Conservation (phyloP, 2,329 filamentous ascomycete species). For the Apiospora rasikravindrae region DNA sequence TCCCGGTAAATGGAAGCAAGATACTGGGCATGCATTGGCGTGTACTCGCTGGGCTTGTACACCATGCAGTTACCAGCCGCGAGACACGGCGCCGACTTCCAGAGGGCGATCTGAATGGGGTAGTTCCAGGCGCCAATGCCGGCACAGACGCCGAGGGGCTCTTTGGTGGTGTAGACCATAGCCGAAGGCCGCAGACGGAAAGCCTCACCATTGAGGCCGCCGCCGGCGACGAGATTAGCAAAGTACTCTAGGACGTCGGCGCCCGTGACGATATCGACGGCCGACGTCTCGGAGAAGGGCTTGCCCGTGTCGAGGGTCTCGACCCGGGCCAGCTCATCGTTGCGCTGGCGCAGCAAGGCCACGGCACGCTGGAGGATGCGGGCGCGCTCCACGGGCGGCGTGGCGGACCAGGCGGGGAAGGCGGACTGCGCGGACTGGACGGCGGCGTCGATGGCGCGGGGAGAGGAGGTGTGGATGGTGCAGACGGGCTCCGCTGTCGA, state of each 20-base stretch:
- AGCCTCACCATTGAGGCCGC: conserved; percentile 81
- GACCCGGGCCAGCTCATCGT: conserved; percentile 78
- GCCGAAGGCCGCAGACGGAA: conserved; percentile 75
- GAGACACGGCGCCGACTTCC: conserved; percentile 86
- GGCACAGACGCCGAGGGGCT: conserved; percentile 81
- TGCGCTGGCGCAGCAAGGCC: conserved; percentile 72
- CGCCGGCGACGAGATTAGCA: conserved; percentile 77
- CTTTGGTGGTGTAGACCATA: conserved; percentile 83
- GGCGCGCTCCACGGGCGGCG: conserved; percentile 74
- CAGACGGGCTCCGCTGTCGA: conserved; percentile 72
- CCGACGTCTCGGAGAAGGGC: conserved; percentile 81
- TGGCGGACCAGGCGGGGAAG: conserved; percentile 78
- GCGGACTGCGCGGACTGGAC: conserved; percentile 73
- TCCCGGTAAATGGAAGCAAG: conserved; percentile 79
- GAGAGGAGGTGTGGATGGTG: conserved; percentile 73
- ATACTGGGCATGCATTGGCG: conserved; percentile 78
- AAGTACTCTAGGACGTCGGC: conserved; percentile 89
- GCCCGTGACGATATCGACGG: conserved; percentile 82
- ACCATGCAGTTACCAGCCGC: conserved; percentile 90
- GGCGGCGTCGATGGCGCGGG: conserved; percentile 71
- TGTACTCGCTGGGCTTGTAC: conserved; percentile 89
- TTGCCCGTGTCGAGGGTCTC: conserved; percentile 90
- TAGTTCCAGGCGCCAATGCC: conserved; percentile 94
- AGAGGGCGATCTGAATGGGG: conserved; percentile 86
- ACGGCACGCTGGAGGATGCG: conserved; percentile 81